phyloP scores from a whole-genome alignment of 2,329 filamentous ascomycete species.

The Fusarium gaditjirri region DNA sequence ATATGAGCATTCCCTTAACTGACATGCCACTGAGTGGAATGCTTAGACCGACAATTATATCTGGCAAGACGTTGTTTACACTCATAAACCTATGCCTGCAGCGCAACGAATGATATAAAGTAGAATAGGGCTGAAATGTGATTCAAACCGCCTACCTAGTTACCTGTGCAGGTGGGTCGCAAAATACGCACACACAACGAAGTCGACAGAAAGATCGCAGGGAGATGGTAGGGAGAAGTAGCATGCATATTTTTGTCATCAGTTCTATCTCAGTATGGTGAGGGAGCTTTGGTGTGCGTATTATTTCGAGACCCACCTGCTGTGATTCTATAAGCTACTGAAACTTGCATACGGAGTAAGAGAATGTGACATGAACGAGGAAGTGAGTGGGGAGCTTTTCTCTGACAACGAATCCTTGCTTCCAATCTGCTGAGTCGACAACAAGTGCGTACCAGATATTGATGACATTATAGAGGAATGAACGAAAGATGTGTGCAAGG shows the following conservation, averaged over 20 bases:
- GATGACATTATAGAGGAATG: neutral
- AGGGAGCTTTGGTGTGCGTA: too few species aligned
- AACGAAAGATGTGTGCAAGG: neutral
- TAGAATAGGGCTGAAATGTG: neutral
- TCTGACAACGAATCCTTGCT: neutral
- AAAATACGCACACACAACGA: too few species aligned
- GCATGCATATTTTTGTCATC: too few species aligned
- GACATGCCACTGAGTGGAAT: neutral
- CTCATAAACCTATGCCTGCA: neutral
- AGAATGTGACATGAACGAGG: neutral
- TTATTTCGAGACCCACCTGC: too few species aligned
- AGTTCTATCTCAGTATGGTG: too few species aligned
- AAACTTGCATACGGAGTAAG: neutral
- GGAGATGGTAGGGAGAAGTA: too few species aligned
- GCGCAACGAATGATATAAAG: neutral
- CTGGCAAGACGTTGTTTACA: neutral
- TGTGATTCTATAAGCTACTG: neutral
- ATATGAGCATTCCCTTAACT: neutral
- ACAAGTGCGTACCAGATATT: constrained; percentile 17
- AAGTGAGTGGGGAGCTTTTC: constrained; percentile 1
- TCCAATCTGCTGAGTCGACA: constrained; percentile 20
- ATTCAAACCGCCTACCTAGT: constrained; percentile 1
- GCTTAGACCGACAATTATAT: neutral
- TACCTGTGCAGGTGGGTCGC: too few species aligned
- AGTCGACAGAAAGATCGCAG: too few species aligned